phyloP scores from a whole-genome alignment of 768 basidiomycete genomes.

The Mycena rosella region DNA sequence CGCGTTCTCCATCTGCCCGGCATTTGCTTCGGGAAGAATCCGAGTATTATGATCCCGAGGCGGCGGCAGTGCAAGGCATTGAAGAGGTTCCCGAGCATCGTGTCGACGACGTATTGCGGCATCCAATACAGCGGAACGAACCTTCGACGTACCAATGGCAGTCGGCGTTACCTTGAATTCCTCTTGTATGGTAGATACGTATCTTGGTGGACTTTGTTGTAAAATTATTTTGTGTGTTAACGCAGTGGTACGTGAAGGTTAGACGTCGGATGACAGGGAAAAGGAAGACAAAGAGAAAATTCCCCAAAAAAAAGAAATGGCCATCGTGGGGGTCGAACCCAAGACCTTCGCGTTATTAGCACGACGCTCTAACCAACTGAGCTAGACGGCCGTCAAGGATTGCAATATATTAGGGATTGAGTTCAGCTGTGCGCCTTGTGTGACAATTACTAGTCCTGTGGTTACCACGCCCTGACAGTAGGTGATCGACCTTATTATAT shows the following conservation, averaged over 20 bases:
- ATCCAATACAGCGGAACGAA: constrained; percentile 32
- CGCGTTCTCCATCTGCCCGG: background rate
- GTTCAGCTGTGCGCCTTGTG: no score
- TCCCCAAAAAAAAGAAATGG: background rate
- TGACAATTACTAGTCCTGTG: no score
- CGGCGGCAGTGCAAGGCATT: constrained; percentile 1
- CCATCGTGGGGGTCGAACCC: constrained; percentile 73
- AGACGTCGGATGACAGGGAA: no score
- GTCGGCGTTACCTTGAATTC: constrained; percentile 8
- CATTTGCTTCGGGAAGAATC: constrained; percentile 28
- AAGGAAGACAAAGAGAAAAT: background rate
- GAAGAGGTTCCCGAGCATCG: constrained; percentile 24
- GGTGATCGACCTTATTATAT: no score
- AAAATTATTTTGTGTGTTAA: constrained; percentile 12
- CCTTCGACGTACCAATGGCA: constrained; percentile 24
- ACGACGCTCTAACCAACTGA: constrained; percentile 96
- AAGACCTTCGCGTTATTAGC: constrained; percentile 89
- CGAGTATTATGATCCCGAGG: constrained; percentile 27
- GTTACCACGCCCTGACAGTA: no score
- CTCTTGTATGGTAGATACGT: background rate
- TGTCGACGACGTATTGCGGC: constrained; percentile 28
- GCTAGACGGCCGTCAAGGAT: constrained; percentile 83
- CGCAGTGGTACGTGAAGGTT: no score
- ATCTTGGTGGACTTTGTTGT: constrained; percentile 14
- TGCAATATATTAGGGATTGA: no score